These are phyloP conservation scores for Calonectria pseudoreteaudii DNA, from an alignment of 2,329 filamentous ascomycete genomes.

Conservation along the genomic window DNA sequence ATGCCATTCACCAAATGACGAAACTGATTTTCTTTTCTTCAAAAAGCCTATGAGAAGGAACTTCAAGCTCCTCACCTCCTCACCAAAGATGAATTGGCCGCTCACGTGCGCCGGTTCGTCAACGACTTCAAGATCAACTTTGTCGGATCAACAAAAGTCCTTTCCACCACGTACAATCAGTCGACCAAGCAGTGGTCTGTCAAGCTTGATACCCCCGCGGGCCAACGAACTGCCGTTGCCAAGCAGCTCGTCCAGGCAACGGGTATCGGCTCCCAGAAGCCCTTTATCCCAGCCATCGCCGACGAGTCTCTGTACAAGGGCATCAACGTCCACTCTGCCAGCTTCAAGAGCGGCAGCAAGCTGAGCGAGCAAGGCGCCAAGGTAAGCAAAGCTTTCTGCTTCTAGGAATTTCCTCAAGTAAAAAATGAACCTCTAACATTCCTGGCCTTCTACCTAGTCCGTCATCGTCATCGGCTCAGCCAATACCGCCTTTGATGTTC, in stretches of 20 bases:
- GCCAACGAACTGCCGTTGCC: not conserved
- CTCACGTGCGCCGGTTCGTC: slow-evolving; percentile 23
- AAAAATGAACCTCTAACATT: not conserved
- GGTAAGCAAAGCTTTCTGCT: not conserved
- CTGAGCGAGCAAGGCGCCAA: slow-evolving; percentile 18
- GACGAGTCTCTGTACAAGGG: slow-evolving; percentile 19
- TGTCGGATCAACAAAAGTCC: slow-evolving; percentile 19
- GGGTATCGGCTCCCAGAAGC: slow-evolving; percentile 29
- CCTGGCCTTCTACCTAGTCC: not conserved
- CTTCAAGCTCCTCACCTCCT: slow-evolving; percentile 24
- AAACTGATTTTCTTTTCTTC: not conserved
- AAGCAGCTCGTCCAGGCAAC: slow-evolving; percentile 33
- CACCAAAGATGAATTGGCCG: slow-evolving; percentile 26
- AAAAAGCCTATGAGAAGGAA: slow-evolving; percentile 23
- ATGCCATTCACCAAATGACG: not conserved
- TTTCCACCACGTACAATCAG: slow-evolving; percentile 16
- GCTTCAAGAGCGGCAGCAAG: slow-evolving; percentile 13
- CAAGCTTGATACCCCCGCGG: not conserved
- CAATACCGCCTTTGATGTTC: slow-evolving; percentile 31
- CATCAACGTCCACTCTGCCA: slow-evolving; percentile 22
- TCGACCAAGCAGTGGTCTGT: slow-evolving; percentile 12
- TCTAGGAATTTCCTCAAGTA: rapidly evolving
- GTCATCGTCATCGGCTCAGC: slow-evolving; percentile 30
- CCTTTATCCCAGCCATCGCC: not conserved
- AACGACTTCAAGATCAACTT: slow-evolving; percentile 24